These are phyloP conservation scores for Corylus avellana DNA, from an alignment of 306 rosid genomes.

Conservation along the genomic window DNA sequence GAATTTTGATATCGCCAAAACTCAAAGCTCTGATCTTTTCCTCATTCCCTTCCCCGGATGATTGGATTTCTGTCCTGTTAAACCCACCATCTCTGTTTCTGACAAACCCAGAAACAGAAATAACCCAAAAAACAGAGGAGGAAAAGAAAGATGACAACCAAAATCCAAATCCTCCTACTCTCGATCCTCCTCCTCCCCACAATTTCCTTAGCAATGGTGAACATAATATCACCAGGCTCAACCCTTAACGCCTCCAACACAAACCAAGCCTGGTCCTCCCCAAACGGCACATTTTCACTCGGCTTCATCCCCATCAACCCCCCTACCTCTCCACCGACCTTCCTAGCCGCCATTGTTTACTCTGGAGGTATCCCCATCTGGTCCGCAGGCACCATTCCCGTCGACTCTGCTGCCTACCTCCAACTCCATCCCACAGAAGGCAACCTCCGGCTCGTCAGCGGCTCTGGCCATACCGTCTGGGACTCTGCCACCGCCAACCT, in stretches of 20 bases:
- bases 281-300: constrained; percentile 40
- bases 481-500: constrained; percentile 50
- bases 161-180: constrained; percentile 12
- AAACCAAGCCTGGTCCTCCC: constrained; percentile 50
- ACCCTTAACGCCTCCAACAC: constrained; percentile 53
- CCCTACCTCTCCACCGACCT: constrained; percentile 50
- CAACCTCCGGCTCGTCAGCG: constrained; percentile 53
- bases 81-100: too few species aligned
- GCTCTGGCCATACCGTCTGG: constrained; percentile 62
- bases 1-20: too few species aligned
- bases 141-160: constrained; percentile 1
- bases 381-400: constrained; percentile 50
- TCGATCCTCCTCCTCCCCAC: constrained; percentile 11
- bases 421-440: constrained; percentile 49
- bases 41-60: too few species aligned
- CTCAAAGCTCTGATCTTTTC: too few species aligned
- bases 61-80: too few species aligned
- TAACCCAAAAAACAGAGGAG: neutral
- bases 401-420: constrained; percentile 55
- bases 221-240: constrained; percentile 37
- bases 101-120: neutral
- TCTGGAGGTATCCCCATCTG: constrained; percentile 59
- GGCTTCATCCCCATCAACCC: constrained; percentile 47
- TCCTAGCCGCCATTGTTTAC: constrained; percentile 51
- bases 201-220: constrained; percentile 11